These are phyloP conservation scores for Tolypocladium capitatum DNA, from an alignment of 2,329 filamentous ascomycete genomes.

Conservation along the genomic window DNA sequence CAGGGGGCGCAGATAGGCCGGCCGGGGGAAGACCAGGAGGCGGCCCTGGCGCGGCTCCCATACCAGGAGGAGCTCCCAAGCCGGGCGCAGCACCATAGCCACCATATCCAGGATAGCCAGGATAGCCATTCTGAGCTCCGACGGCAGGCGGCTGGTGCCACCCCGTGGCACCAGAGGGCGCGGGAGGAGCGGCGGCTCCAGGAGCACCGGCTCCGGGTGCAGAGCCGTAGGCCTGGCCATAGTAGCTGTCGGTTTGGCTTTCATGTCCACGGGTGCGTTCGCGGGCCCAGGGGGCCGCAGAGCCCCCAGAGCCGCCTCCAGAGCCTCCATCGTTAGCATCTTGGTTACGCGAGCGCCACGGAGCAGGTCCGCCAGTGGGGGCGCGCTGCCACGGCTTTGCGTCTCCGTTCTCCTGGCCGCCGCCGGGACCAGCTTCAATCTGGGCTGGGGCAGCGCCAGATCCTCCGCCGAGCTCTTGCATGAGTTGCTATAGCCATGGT, in stretches of 20 bases:
- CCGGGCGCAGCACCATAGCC: conserved; percentile 26
- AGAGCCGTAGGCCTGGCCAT: conserved; percentile 6
- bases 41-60: conserved; percentile 28
- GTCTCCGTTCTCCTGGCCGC: conserved; percentile 39
- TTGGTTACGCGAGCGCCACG: conserved; percentile 52
- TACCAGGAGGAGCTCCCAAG: conserved; percentile 15
- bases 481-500: conserved; percentile 59
- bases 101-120: conserved; percentile 32
- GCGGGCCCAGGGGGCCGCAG: conserved; percentile 47
- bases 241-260: conserved; percentile 16
- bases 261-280: conserved; percentile 41
- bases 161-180: conserved; percentile 17
- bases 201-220: conserved; percentile 7
- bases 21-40: conserved; percentile 27
- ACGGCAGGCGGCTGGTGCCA: conserved; percentile 39
- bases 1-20: conserved; percentile 40
- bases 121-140: conserved; percentile 43
- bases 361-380: conserved; percentile 70
- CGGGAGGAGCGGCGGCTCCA: conserved; percentile 10
- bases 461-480: conserved; percentile 87
- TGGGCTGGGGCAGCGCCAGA: conserved; percentile 55
- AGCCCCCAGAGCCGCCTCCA: conserved; percentile 29
- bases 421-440: conserved; percentile 72
- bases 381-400: conserved; percentile 81
- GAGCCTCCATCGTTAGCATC: conserved; percentile 34